Conservation (phyloP, 2,329 filamentous ascomycete species). For the Aspergillus uvarum region DNA sequence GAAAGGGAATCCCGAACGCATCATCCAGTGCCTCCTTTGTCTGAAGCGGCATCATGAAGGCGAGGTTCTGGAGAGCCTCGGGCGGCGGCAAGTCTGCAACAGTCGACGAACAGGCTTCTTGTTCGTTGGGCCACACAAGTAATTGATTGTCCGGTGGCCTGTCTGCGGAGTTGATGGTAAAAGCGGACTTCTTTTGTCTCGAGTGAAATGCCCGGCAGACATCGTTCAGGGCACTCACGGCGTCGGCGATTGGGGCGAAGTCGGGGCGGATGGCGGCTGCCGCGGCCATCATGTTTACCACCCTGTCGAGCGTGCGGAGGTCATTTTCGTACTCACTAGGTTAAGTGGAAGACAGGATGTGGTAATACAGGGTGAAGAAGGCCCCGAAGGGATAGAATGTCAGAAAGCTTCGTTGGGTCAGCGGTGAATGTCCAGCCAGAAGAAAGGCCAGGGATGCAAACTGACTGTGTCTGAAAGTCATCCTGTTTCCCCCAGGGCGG, state of each 20-base stretch:
- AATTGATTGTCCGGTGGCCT: too few relatives aligned
- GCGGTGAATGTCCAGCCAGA: too few relatives aligned
- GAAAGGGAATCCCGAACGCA: constrained; percentile 4
- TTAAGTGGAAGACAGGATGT: not conserved
- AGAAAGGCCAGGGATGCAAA: too few relatives aligned
- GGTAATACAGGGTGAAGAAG: constrained; percentile 11
- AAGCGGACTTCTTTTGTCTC: not conserved
- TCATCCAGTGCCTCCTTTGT: not conserved
- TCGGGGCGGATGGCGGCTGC: not conserved
- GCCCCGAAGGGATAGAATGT: constrained; percentile 11
- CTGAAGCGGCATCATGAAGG: not conserved
- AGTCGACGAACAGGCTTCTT: too few relatives aligned
- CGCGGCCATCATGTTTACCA: not conserved
- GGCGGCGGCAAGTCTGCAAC: too few relatives aligned
- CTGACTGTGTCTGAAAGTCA: too few relatives aligned
- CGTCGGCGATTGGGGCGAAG: constrained; percentile 2
- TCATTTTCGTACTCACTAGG: not conserved
- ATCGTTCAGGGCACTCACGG: constrained; percentile 7
- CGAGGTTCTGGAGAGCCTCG: too few relatives aligned
- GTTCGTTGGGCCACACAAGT: too few relatives aligned
- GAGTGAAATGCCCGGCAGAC: constrained; percentile 4
- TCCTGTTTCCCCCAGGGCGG: not conserved
- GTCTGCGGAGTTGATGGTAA: not conserved
- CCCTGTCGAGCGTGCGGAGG: not conserved
- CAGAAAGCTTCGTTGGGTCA: constrained; percentile 1